Evolutionary conservation across 176 grass and related monocot species (phyloP), one percentile per base, ranked within the genome.

Genomic region (Tillandsia leiboldiana): DNA sequence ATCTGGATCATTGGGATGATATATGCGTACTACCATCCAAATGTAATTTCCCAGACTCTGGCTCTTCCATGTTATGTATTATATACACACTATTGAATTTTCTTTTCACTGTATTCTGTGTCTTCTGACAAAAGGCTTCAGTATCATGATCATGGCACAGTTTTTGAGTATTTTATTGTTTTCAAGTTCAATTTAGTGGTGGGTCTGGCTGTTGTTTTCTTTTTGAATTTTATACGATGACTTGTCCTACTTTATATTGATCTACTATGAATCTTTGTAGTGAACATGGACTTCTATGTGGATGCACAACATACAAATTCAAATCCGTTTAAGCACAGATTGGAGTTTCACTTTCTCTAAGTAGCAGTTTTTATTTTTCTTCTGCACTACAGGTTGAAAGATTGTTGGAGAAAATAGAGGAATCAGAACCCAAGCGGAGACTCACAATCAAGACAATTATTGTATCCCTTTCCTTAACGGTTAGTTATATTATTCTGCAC

Each of bases 1-100:
- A 77, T 82, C 47, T 82, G 80, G 80, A 82, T 82, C 23, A 48
- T 76, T 64, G 80, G 80, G 64, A 82, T 82, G 80, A 65, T 77
- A 77, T 82, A 66, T 76, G 80, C 80, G 64, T 82, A 82, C 67
- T 82, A 51, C 57, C 73, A 72, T 71, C 80, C 80, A 72, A 77
- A 47, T 70, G 8, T 51, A 66, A 10, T 74, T 15, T 65, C 69
- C 79, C 62, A 17, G 9, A 51, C 42, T 61, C 56, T 61, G 56
- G 22, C 22, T 61, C 15, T 20, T 2, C 53, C 56, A 18, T 61
- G 56, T 10, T 61, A 61, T 61, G 33, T 42, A 42, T 42, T 42
- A 42, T 42, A 42, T 42, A 42, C 33, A 42, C 33, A 42, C 5
- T 42, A 42, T 6, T 42, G 33, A 42, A 7, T 42, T 42, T 42